Percentiles rank a stretch among this genome's conserved stretches.
phyloP scores from a whole-genome alignment of 1,284 basidiomycete species.

The Mycena sp. region DNA sequence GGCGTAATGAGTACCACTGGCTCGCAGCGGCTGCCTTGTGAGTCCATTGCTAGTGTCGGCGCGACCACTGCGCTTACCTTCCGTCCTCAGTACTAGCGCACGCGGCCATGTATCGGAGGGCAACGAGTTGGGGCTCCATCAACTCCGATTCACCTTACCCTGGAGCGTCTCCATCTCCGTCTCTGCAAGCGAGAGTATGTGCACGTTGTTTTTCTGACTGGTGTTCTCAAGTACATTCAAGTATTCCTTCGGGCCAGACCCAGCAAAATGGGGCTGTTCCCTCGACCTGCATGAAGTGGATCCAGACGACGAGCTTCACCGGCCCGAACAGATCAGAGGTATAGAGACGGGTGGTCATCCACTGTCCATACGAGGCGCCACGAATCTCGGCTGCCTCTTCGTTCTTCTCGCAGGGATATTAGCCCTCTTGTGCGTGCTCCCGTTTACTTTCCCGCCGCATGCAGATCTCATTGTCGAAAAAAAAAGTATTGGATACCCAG shows the following conservation, averaged over 20 bases:
- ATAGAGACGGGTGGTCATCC: conserved; percentile 68
- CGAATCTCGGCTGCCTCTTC: conserved; percentile 81
- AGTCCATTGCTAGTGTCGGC: not conserved
- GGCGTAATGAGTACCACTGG: too few species aligned
- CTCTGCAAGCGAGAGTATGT: conserved; percentile 26
- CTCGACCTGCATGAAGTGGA: conserved; percentile 58
- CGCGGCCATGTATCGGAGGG: conserved; percentile 22
- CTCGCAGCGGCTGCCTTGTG: too few species aligned
- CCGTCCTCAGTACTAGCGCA: conserved; percentile 3
- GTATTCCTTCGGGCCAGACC: conserved; percentile 80
- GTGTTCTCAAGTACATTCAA: conserved; percentile 37
- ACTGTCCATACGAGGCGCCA: conserved; percentile 75
- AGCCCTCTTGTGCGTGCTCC: conserved; percentile 71
- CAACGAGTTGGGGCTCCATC: conserved; percentile 22
- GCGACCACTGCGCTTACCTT: not conserved
- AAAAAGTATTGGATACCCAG: conserved; percentile 80
- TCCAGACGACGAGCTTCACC: conserved; percentile 77
- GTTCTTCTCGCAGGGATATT: conserved; percentile 69
- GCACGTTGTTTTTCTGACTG: not conserved
- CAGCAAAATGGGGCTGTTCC: conserved; percentile 72
- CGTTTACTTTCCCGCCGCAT: not conserved
- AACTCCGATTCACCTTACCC: conserved; percentile 37
- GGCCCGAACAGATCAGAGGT: conserved; percentile 75
- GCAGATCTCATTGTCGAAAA: not conserved
- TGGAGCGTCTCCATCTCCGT: conserved; percentile 22